These are phyloP conservation scores for Parietaria judaica DNA, from an alignment of 306 rosid species.

Conservation along the genomic window DNA sequence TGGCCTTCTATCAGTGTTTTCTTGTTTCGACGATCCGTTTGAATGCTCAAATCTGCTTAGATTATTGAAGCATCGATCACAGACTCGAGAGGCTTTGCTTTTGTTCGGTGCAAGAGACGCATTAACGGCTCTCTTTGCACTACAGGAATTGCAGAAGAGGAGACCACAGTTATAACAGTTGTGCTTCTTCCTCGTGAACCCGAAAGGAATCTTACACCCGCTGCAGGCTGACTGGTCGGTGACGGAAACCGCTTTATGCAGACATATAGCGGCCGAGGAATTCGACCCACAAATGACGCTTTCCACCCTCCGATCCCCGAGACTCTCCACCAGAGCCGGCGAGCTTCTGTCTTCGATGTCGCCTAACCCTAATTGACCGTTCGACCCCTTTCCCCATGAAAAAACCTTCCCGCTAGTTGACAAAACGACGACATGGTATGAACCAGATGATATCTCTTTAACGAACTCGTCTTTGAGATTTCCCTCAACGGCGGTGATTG, in stretches of 20 bases:
- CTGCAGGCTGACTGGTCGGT: constrained; percentile 62
- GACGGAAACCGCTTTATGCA: constrained; percentile 62
- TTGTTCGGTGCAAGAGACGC: constrained; percentile 68
- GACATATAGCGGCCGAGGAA: constrained; percentile 68
- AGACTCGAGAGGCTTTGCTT: constrained; percentile 67
- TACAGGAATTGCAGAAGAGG: constrained; percentile 56
- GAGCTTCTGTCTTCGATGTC: constrained; percentile 48
- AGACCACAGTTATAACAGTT: constrained; percentile 85
- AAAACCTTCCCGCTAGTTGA: constrained; percentile 57
- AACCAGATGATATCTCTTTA: constrained; percentile 54
- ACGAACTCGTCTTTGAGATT: constrained; percentile 70
- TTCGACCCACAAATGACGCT: constrained; percentile 65
- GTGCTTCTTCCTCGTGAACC: constrained; percentile 77
- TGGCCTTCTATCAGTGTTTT: constrained; percentile 22
- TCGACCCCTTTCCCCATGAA: constrained; percentile 72
- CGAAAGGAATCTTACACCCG: constrained; percentile 66
- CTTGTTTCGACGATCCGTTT: constrained; percentile 21
- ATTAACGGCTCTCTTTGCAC: constrained; percentile 44
- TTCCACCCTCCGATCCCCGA: constrained; percentile 54
- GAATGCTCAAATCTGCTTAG: constrained; percentile 30
- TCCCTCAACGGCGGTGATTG: constrained; percentile 54
- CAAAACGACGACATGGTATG: constrained; percentile 61
- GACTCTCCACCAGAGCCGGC: constrained; percentile 60
- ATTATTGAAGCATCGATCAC: constrained; percentile 58
- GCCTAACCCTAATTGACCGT: constrained; percentile 76